Percentiles rank a stretch among this genome's conserved stretches.
Conservation (phyloP, 2,329 filamentous ascomycete genomes). For the Phoma sp. region DNA sequence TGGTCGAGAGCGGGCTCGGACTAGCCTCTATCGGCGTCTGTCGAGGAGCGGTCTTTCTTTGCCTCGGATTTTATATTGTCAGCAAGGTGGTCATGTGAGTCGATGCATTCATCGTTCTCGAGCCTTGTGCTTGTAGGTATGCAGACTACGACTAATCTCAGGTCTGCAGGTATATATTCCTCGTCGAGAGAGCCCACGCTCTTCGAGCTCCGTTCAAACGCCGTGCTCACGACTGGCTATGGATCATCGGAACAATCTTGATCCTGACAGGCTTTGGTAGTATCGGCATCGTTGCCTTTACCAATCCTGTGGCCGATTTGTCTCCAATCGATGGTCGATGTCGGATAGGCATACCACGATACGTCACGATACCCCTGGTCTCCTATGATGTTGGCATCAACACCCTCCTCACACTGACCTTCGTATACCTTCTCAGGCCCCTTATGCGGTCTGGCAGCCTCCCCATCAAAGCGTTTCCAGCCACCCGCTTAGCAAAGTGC, state of each 20-base stretch:
- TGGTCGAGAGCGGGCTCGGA: conserved; percentile 44
- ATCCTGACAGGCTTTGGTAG: conserved; percentile 37
- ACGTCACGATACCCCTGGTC: conserved; percentile 47
- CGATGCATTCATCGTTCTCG: too few relatives aligned
- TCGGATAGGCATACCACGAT: conserved; percentile 50
- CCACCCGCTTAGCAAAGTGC: conserved; percentile 23
- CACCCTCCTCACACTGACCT: conserved; percentile 49
- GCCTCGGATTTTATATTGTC: conserved; percentile 41
- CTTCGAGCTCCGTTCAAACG: conserved; percentile 44
- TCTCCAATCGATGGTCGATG: conserved; percentile 43
- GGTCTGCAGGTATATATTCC: conserved; percentile 51
- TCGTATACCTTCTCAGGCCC: conserved; percentile 48
- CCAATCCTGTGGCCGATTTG: conserved; percentile 43
- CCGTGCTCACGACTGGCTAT: conserved; percentile 46
- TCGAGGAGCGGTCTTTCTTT: conserved; percentile 46
- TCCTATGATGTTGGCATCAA: conserved; percentile 51
- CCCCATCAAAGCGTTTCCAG: conserved; percentile 2
- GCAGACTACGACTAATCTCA: too few relatives aligned
- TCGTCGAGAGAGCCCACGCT: conserved; percentile 52
- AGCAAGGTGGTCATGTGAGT: conserved; percentile 28
- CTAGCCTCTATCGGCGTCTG: conserved; percentile 37
- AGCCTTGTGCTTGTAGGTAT: too few relatives aligned
- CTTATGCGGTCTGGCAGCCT: conserved; percentile 29
- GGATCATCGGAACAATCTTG: conserved; percentile 39
- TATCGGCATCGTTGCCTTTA: conserved; percentile 39